Conservation (phyloP, 768 basidiomycete species). For the Polyporus arcularius region DNA sequence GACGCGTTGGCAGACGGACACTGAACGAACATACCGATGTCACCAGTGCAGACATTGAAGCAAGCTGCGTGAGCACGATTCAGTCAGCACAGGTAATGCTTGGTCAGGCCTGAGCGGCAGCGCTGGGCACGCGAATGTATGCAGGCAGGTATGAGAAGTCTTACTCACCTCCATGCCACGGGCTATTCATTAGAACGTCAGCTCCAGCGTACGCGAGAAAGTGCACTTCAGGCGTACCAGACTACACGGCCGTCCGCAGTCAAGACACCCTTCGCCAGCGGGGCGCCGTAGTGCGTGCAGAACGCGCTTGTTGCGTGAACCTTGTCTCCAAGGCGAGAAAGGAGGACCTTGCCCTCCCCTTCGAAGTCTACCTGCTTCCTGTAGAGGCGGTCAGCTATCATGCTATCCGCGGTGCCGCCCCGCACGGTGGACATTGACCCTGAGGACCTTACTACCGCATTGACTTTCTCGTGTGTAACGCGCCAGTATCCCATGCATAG, state of each 20-base stretch:
- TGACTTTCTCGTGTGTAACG: background rate
- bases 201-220: background rate
- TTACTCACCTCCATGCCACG: slow-evolving; percentile 81
- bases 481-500: background rate
- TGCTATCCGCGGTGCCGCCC: background rate
- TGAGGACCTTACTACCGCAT: no score
- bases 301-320: slow-evolving; percentile 79
- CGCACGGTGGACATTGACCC: background rate
- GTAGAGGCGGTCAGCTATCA: slow-evolving; percentile 4
- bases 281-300: slow-evolving; percentile 93
- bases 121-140: background rate
- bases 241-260: slow-evolving; percentile 77
- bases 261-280: slow-evolving; percentile 79
- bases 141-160: background rate
- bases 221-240: slow-evolving; percentile 50
- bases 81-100: background rate
- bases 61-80: slow-evolving; percentile 54
- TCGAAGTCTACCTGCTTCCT: slow-evolving; percentile 87
- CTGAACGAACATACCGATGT: slow-evolving; percentile 55
- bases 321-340: slow-evolving; percentile 75
- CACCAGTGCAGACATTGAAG: slow-evolving; percentile 83
- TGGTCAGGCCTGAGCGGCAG: background rate
- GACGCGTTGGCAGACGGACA: no score
- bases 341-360: slow-evolving; percentile 69
- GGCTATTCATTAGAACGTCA: slow-evolving; percentile 40